Base-by-base conservation (phyloP, 202 grass and related monocot genomes). In the Sporobolus alterniflorus region DNA sequence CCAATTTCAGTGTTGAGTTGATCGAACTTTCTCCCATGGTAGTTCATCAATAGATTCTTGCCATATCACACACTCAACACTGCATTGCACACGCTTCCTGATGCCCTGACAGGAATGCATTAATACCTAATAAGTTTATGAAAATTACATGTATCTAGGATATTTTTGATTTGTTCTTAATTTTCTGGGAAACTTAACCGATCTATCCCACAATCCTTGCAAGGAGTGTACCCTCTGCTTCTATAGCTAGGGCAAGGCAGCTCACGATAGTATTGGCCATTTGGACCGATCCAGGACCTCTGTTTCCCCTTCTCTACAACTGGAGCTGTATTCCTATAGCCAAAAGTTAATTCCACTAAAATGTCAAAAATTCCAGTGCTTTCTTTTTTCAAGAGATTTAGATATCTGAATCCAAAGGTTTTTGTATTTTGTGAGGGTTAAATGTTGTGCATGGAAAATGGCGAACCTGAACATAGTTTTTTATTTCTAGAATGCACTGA, bases 21-120 rank as follows among this genome's bases (percentile, higher is more conserved):
- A 95, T 60, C 66, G 89, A 83, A 90, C 90, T 85, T 92, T 90
- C 79, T 98, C 96, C 96, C 92, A 95, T 73, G 90, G 89, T 55
- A 74, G 89, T 42, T 95, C 96, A 87, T 98, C 96, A 90, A 98
- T 90, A 68, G 84, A 95, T 88, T 98, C 92, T 83, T 95, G 90
- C 96, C 92, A 98, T 93, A 94, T 93, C 59, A 98, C 96, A 70
- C 96, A 93, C 68, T 98, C 96, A 46, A 92, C 96, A 57, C 76
- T 54, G 42, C 92, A 98, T 42, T 88, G 92, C 17, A 28, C 31
- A 71, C 96, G 95, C 61, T 73, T 90, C 29, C 56, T 93, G 82
- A 93, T 93, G 26, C 96, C 96, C 96, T 95, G 71, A 73, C 28
- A 89, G 75, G 57, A 61, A 73, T 84, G 42, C 73, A 60, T 16